Base-by-base conservation (phyloP, 106 monocot species). In the Narthecium ossifragum region DNA sequence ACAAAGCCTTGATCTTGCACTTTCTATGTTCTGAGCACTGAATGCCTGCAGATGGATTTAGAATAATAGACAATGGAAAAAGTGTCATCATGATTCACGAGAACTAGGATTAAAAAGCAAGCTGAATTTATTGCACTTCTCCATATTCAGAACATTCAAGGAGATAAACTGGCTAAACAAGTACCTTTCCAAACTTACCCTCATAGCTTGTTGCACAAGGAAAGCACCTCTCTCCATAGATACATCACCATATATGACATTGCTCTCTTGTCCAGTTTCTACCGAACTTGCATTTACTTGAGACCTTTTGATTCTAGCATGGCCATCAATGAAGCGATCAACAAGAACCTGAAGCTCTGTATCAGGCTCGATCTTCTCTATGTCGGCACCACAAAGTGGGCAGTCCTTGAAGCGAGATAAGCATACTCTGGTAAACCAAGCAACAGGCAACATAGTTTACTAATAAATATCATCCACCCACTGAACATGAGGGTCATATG, bases 181-280 rank as follows among this genome's bases (percentile, higher is more conserved):
- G 11, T 29, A 28, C n/a, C 47, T 32, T 21, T n/a, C 4, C 8
- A 60, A 57, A 64, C 86, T 60, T 31, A 96, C 96, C 70, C 81
- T 80, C 96, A 96, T 96, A 66, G 96, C 96, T 79, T 96, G 96
- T 70, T 96, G 96, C 34, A 96, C 86, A 56, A 96, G 57, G 69
- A 96, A 96, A 58, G 96, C 77, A 62, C 90, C 96, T 32, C 86
- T 75, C 60, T 96, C 90, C 75, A 96, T 77, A 20, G 96, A 96
- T 68, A 96, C 80, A 74, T 96, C 90, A 13, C 71, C 96, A 76
- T 96, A 96, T 49, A 87, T 90, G 17, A 96, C 90, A 55, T 78
- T 84, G 55, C 71, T 78, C 45, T 78, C 49, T 30, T 67, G 36
- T 73, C 8, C 38, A 41, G 13, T 47, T 72, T 79, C 74, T 15